Percentiles rank a stretch among this genome's conserved stretches.
Evolutionary conservation across 208 protist species (phyloP).

Genomic region (Trypanosoma melophagium): DNA sequence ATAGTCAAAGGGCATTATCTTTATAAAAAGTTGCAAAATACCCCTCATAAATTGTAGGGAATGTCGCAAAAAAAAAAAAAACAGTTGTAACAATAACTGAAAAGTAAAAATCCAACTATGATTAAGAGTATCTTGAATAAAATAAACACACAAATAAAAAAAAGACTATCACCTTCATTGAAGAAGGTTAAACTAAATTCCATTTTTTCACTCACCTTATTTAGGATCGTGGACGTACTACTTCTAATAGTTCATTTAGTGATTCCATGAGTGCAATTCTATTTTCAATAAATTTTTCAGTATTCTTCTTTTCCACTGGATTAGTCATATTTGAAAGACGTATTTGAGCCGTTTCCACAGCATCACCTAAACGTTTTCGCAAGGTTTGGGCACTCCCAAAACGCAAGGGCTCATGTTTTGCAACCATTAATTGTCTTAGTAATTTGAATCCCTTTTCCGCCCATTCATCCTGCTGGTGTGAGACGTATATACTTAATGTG

Average conservation of each 20-base stretch:
- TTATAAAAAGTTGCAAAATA: too few species aligned
- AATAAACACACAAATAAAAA: too few species aligned
- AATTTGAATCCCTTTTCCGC: not conserved
- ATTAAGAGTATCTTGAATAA: too few species aligned
- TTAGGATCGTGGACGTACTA: not conserved
- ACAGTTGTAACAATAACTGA: too few species aligned
- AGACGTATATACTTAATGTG: constrained; percentile 13
- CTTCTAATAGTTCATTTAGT: constrained; percentile 4
- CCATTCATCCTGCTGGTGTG: not conserved
- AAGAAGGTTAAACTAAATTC: too few species aligned
- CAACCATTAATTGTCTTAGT: constrained; percentile 4
- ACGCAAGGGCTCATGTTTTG: not conserved
- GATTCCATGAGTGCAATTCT: constrained; percentile 3
- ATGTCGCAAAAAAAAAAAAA: too few species aligned
- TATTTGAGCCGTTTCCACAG: constrained; percentile 4
- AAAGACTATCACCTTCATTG: too few species aligned
- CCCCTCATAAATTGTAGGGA: too few species aligned
- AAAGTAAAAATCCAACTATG: too few species aligned
- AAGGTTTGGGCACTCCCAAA: constrained; percentile 1
- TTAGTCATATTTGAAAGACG: not conserved
- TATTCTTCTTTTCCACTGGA: not conserved
- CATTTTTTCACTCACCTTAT: too few species aligned
- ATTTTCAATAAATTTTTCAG: constrained; percentile 16
- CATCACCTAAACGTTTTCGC: not conserved
- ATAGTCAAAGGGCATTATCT: too few species aligned